Percentiles rank a stretch among this genome's conserved stretches.
Conservation (phyloP, 768 basidiomycete genomes). For the Cystofilobasidium bisporidii region DNA sequence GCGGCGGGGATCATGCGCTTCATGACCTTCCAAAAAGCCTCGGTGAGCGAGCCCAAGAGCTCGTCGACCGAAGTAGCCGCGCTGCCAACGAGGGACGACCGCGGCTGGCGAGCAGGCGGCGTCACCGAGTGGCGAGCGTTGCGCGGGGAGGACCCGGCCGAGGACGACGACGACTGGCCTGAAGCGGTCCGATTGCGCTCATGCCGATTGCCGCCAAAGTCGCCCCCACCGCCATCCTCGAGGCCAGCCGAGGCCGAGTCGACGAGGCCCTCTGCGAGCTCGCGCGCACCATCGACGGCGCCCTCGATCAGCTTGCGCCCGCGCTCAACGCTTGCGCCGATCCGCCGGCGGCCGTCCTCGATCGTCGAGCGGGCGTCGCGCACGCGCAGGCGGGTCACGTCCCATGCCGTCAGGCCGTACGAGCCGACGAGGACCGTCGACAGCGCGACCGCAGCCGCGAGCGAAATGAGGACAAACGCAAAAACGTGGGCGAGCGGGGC, state of each 20-base stretch:
- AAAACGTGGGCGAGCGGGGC: slow-evolving; percentile 12
- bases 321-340: slow-evolving; percentile 5
- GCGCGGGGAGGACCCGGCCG: not conserved
- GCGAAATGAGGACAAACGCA: slow-evolving; percentile 13
- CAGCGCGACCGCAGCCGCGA: slow-evolving; percentile 13
- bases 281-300: not conserved
- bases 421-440: slow-evolving; percentile 22
- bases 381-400: slow-evolving; percentile 5
- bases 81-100: not conserved
- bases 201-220: not conserved
- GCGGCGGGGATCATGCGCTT: not conserved
- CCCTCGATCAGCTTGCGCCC: slow-evolving; percentile 1
- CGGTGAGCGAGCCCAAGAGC: not conserved
- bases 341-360: slow-evolving; percentile 12
- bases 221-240: not conserved
- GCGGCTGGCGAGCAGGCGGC: not conserved
- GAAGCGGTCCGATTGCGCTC: not conserved
- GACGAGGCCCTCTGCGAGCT: not conserved
- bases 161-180: not conserved
- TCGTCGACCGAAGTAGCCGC: not conserved
- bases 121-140: not conserved
- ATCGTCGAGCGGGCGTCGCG: slow-evolving; percentile 3
- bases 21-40: not conserved
- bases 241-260: not conserved
- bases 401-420: slow-evolving; percentile 23